Percentiles rank a stretch among this genome's conserved stretches.
Evolutionary conservation across 495 filamentous ascomycete species (phyloP).

Genomic region (Neurospora sp.): DNA sequence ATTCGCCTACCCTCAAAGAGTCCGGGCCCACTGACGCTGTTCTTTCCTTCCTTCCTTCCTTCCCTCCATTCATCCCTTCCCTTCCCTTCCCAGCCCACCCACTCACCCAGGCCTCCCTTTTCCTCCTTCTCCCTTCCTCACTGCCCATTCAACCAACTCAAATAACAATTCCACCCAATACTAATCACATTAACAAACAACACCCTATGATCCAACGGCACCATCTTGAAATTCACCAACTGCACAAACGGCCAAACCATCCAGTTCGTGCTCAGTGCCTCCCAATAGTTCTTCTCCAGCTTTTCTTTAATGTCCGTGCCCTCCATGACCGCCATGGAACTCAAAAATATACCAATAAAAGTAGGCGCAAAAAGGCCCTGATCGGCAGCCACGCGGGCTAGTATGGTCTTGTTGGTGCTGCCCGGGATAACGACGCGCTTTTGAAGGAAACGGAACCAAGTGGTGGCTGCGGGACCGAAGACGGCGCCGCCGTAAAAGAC

Average conservation of each 20-base stretch:
- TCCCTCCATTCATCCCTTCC: background rate
- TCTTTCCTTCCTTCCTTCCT: background rate
- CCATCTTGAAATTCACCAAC: conserved; percentile 78
- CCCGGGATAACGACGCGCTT: conserved; percentile 50
- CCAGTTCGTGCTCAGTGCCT: conserved; percentile 73
- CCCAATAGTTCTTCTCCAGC: conserved; percentile 53
- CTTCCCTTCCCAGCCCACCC: background rate
- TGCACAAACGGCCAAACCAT: conserved; percentile 92
- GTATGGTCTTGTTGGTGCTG: conserved; percentile 55
- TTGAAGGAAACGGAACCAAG: conserved; percentile 73
- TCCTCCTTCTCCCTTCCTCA: background rate
- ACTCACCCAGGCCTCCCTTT: background rate
- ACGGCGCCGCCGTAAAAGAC: conserved; percentile 79
- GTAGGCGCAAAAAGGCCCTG: conserved; percentile 78
- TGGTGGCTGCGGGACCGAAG: conserved; percentile 86
- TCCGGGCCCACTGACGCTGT: no score
- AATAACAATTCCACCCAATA: conserved; percentile 90
- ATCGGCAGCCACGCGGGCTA: conserved; percentile 72
- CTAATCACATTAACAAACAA: conserved; percentile 79
- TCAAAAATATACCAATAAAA: conserved; percentile 74
- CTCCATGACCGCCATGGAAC: conserved; percentile 81
- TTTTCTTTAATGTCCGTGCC: conserved; percentile 62
- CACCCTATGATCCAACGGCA: conserved; percentile 77
- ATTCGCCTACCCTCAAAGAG: no score
- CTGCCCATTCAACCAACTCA: conserved; percentile 69